A percentile compares a stretch with the other conserved stretches of the same genome.
These are phyloP conservation scores for Ajuga reptans DNA, from an alignment of 305 asterid species.

Conservation along the genomic window DNA sequence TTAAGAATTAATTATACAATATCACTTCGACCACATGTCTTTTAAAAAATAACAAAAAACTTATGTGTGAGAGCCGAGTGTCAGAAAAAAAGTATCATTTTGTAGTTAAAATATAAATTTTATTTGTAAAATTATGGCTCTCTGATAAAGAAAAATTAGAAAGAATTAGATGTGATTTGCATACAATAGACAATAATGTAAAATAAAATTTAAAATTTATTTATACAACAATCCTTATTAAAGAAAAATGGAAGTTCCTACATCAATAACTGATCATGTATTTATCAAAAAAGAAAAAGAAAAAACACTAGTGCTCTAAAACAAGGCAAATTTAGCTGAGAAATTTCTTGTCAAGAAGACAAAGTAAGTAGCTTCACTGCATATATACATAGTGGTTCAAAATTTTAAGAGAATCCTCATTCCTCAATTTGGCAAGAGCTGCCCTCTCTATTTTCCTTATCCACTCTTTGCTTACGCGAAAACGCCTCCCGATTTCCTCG, in stretches of 20 bases:
- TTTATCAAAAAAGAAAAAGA: too few relatives aligned
- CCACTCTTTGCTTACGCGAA: conserved; percentile 86
- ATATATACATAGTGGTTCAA: conserved; percentile 44
- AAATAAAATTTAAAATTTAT: neutral
- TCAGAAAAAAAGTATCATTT: too few relatives aligned
- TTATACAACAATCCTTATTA: neutral
- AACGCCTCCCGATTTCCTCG: conserved; percentile 61
- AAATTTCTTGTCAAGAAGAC: neutral
- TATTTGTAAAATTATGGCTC: too few relatives aligned
- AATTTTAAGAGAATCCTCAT: conserved; percentile 32
- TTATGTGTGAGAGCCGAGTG: too few relatives aligned
- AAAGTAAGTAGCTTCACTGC: conserved; percentile 1
- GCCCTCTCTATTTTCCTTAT: conserved; percentile 57
- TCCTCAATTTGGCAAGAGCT: conserved; percentile 59
- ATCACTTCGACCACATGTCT: too few relatives aligned
- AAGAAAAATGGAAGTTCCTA: neutral
- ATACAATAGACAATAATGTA: too few relatives aligned
- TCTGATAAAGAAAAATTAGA: too few relatives aligned
- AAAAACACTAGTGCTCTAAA: neutral
- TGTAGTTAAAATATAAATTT: too few relatives aligned
- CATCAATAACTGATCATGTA: neutral
- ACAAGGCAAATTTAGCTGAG: neutral
- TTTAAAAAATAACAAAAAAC: too few relatives aligned
- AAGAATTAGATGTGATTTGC: too few relatives aligned
- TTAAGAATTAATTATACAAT: too few relatives aligned